Conservation (phyloP, 768 basidiomycete species). For the Piloderma croceum region DNA sequence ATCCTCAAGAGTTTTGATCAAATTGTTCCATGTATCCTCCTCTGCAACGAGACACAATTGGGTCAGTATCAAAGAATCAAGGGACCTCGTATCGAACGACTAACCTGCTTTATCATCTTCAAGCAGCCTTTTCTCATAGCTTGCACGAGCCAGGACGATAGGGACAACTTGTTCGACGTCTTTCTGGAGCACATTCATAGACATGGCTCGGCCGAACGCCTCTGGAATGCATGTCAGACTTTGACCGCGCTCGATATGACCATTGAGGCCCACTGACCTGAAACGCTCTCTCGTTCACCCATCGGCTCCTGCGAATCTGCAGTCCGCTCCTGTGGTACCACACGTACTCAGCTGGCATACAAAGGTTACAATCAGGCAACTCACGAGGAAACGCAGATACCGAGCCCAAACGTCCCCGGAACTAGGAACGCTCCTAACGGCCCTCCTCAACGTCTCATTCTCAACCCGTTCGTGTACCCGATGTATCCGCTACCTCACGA, state of each 20-base stretch:
- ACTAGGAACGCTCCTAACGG: conserved; percentile 65
- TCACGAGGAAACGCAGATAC: conserved; percentile 67
- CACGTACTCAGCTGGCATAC: too few species aligned
- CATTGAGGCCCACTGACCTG: too few species aligned
- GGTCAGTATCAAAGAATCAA: conserved; percentile 1
- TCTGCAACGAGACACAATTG: conserved; percentile 20
- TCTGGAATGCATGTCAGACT: conserved; percentile 32
- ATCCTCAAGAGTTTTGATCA: conserved; percentile 56
- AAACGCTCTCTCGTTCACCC: conserved; percentile 19
- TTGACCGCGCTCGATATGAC: too few species aligned
- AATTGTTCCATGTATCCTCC: conserved; percentile 43
- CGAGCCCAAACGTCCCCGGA: conserved; percentile 77
- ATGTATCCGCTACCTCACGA: conserved; percentile 38
- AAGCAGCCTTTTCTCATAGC: conserved; percentile 53
- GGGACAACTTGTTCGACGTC: conserved; percentile 64
- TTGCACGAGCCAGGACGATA: conserved; percentile 57
- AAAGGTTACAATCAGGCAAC: conserved; percentile 10
- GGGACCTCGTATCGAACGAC: conserved; percentile 4
- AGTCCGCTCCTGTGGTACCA: conserved; percentile 16
- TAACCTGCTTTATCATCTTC: conserved; percentile 42
- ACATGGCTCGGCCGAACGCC: conserved; percentile 52
- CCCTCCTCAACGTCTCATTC: conserved; percentile 43
- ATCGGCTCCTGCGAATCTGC: conserved; percentile 15
- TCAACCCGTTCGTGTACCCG: conserved; percentile 39
- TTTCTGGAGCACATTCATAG: conserved; percentile 46